Conservation (phyloP, 768 basidiomycete species). For the Cytidiella melzeri region DNA sequence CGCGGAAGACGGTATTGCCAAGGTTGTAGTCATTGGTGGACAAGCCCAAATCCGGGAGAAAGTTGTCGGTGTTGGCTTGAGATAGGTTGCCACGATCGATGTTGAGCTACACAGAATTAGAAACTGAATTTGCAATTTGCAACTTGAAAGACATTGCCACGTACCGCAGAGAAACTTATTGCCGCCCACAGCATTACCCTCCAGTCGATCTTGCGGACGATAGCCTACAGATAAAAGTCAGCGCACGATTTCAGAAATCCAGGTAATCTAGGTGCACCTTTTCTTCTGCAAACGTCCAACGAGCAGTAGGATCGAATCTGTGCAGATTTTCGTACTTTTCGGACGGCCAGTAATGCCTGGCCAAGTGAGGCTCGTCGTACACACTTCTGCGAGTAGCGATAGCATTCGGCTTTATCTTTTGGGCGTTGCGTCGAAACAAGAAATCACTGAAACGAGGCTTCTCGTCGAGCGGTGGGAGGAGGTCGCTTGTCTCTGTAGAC, state of each 20-base stretch:
- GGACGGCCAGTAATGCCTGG: slow-evolving; percentile 44
- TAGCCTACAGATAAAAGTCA: slow-evolving; percentile 22
- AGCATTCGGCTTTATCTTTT: slow-evolving; percentile 33
- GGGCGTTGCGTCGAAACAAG: slow-evolving; percentile 8
- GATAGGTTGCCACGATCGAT: slow-evolving; percentile 51
- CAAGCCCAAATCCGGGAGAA: slow-evolving; percentile 48
- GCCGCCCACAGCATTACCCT: slow-evolving; percentile 52
- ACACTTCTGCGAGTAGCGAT: slow-evolving; percentile 52
- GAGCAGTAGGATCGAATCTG: slow-evolving; percentile 52
- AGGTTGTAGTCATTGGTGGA: slow-evolving; percentile 41
- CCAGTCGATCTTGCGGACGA: slow-evolving; percentile 51
- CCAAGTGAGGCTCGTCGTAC: slow-evolving; percentile 43
- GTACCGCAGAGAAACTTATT: slow-evolving; percentile 52
- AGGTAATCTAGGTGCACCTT: slow-evolving; percentile 26
- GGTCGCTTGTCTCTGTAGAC: slow-evolving; percentile 1
- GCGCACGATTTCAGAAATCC: background rate
- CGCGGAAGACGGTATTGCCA: slow-evolving; percentile 13
- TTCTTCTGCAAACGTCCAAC: slow-evolving; percentile 66
- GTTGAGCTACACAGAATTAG: slow-evolving; percentile 4
- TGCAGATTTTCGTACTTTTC: slow-evolving; percentile 49
- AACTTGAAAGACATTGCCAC: slow-evolving; percentile 10
- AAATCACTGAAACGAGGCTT: slow-evolving; percentile 14
- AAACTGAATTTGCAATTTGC: background rate
- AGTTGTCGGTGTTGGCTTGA: slow-evolving; percentile 61
- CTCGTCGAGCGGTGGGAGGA: slow-evolving; percentile 12